These are phyloP conservation scores for Acacia concinna DNA, from an alignment of 331 rosid genomes.

Conservation along the genomic window DNA sequence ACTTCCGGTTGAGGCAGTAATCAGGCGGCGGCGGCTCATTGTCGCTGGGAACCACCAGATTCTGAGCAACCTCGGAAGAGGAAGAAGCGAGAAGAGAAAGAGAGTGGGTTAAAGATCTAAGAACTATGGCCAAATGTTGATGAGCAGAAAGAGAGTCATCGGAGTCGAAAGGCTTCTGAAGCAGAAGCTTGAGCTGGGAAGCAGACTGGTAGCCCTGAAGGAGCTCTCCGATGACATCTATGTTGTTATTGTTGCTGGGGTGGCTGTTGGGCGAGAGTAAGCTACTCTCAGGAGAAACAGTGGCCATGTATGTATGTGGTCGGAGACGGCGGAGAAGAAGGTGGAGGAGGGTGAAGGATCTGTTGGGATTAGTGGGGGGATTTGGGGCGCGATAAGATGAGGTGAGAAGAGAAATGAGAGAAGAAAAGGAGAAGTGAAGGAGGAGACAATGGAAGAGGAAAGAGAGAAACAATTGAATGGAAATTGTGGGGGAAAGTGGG, in stretches of 20 bases:
- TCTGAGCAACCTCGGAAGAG: background rate
- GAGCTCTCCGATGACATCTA: conserved; percentile 36
- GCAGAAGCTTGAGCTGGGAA: conserved; percentile 45
- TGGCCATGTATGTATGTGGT: conserved; percentile 42
- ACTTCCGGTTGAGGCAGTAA: conserved; percentile 41
- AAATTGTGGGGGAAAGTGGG: conserved; percentile 51
- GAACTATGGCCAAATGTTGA: conserved; percentile 39
- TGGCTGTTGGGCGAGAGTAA: background rate
- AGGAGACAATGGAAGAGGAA: conserved; percentile 35
- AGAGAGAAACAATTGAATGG: conserved; percentile 39
- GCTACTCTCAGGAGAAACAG: background rate
- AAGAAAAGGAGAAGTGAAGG: background rate
- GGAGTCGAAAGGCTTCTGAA: conserved; percentile 27
- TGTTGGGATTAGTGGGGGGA: background rate
- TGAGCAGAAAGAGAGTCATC: conserved; percentile 28
- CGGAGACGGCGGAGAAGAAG: background rate
- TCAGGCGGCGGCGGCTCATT: conserved; percentile 4
- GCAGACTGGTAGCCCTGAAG: conserved; percentile 47
- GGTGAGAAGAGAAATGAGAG: background rate
- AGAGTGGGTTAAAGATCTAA: conserved; percentile 36
- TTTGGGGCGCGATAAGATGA: background rate
- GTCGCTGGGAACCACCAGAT: conserved; percentile 4
- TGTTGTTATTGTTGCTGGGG: background rate
- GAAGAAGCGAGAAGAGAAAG: conserved; percentile 45
- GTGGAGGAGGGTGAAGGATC: conserved; percentile 4